A percentile compares a stretch with the other conserved stretches of the same genome.
These are phyloP conservation scores for Meyerozyma guilliermondii DNA, from an alignment of 1,139 yeast species.

Conservation along the genomic window DNA sequence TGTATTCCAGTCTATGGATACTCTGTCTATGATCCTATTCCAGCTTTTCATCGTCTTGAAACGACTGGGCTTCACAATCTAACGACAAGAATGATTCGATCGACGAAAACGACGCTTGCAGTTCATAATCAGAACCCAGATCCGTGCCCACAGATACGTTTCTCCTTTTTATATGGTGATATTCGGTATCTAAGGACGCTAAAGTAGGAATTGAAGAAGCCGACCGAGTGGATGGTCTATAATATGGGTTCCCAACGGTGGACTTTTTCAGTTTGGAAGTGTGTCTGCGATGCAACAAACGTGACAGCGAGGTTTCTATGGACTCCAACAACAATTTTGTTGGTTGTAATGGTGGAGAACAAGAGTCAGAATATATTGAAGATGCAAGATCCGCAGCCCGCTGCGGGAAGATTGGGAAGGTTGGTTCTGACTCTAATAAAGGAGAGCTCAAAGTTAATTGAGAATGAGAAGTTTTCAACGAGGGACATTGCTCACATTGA, in stretches of 20 bases:
- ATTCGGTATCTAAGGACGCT: conserved; percentile 1
- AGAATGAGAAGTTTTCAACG: background rate
- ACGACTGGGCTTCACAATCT: background rate
- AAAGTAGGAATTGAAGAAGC: conserved; percentile 3
- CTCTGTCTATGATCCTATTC: background rate
- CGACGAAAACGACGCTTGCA: conserved; percentile 2
- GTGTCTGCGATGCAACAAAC: background rate
- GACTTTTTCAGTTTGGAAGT: background rate
- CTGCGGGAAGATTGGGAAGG: background rate
- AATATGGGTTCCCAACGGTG: conserved; percentile 12
- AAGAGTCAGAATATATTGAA: background rate
- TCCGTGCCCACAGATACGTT: conserved; percentile 4
- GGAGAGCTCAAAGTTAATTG: background rate
- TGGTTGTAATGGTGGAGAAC: background rate
- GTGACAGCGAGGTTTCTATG: background rate
- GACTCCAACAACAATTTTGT: conserved; percentile 1
- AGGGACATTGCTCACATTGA: background rate
- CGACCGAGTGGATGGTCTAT: conserved; percentile 4
- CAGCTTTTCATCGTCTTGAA: background rate
- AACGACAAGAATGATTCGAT: conserved; percentile 1
- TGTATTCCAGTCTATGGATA: background rate
- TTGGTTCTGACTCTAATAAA: background rate
- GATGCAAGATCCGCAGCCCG: conserved; percentile 2
- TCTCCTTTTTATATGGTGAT: conserved; percentile 3
- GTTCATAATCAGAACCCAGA: conserved; percentile 2